A percentile compares a stretch with the other conserved stretches of the same genome.
Evolutionary conservation across 495 filamentous ascomycete genomes (phyloP).

Genomic region (Penicillium ucsense): DNA sequence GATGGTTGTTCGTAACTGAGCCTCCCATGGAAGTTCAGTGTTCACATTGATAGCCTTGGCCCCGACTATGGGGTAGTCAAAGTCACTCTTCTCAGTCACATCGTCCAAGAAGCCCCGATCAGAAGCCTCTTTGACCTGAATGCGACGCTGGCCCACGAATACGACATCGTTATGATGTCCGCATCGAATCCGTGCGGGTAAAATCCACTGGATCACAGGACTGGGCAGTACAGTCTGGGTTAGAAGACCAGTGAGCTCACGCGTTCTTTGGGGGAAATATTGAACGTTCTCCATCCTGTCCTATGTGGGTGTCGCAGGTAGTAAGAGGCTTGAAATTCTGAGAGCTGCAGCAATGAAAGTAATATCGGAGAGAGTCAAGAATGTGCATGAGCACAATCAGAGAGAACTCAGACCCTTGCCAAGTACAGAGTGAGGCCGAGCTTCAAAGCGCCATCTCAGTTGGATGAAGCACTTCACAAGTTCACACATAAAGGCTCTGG

Average conservation of each 20-base stretch:
- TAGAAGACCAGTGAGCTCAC: conserved; percentile 47
- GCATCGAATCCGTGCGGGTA: conserved; percentile 69
- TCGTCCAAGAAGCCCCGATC: conserved; percentile 54
- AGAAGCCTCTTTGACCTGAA: conserved; percentile 57
- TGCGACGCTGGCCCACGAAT: conserved; percentile 64
- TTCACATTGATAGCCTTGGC: conserved; percentile 35
- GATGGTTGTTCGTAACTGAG: conserved; percentile 16
- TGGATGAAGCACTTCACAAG: no score
- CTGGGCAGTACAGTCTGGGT: conserved; percentile 69
- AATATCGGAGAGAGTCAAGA: no score
- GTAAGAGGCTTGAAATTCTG: not conserved
- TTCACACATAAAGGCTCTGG: no score
- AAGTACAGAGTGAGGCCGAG: not conserved
- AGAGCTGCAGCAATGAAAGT: no score
- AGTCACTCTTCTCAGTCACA: conserved; percentile 62
- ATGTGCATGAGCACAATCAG: no score
- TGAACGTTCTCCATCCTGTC: not conserved
- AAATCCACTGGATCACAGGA: conserved; percentile 64
- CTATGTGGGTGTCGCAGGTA: not conserved
- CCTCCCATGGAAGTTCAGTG: conserved; percentile 22
- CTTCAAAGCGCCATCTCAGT: no score
- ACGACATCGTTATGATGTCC: conserved; percentile 71
- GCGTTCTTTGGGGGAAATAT: not conserved
- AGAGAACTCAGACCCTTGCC: not conserved
- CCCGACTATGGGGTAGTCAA: conserved; percentile 49